These are phyloP conservation scores for Colletotrichum musicola DNA, from an alignment of 2,329 filamentous ascomycete species.

Conservation along the genomic window DNA sequence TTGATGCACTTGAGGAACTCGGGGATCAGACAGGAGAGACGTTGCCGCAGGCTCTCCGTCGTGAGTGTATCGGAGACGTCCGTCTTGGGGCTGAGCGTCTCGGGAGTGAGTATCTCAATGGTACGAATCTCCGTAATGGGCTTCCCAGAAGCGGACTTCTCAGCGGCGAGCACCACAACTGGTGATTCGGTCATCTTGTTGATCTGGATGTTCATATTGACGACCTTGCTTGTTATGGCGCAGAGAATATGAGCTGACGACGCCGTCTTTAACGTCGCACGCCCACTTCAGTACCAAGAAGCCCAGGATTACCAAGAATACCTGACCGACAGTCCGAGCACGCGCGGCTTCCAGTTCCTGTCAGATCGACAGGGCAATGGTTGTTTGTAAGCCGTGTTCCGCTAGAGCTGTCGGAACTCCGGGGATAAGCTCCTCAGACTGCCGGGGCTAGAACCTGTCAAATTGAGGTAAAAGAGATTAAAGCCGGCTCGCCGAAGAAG, in stretches of 20 bases:
- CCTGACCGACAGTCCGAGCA: no score
- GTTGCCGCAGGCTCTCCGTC: background rate
- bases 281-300: background rate
- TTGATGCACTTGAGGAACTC: conserved; percentile 14
- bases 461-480: background rate
- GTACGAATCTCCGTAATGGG: no score
- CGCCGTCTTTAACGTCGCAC: conserved; percentile 2
- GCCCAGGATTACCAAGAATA: no score
- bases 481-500: background rate
- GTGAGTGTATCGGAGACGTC: no score
- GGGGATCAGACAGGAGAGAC: conserved; percentile 22
- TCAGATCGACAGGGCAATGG: background rate
- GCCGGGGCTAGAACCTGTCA: background rate
- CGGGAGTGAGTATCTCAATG: background rate
- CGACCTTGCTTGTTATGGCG: no score
- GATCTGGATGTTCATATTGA: background rate
- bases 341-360: background rate
- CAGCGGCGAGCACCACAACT: background rate
- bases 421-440: background rate
- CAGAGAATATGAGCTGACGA: background rate
- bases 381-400: background rate
- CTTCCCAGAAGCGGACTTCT: background rate
- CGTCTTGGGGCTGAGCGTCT: no score
- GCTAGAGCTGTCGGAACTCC: background rate
- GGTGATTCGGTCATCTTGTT: conserved; percentile 8